These are phyloP conservation scores for Endocalyx cinctus DNA, from an alignment of 2,329 filamentous ascomycete genomes.

Conservation along the genomic window DNA sequence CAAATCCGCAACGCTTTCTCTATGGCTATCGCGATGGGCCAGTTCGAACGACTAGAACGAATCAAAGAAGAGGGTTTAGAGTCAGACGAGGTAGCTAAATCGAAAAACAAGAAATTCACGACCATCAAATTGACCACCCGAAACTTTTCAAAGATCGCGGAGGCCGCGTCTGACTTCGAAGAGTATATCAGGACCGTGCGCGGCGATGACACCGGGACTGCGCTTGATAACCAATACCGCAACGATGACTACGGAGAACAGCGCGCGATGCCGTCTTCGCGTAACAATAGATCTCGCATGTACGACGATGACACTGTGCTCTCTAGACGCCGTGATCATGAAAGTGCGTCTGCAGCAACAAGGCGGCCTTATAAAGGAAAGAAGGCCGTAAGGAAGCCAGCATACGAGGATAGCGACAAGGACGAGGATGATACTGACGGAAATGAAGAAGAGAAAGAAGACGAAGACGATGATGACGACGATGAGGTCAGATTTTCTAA, in stretches of 20 bases:
- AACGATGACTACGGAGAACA: conserved; percentile 3
- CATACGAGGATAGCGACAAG: too few relatives aligned
- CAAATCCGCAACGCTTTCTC: conserved; percentile 19
- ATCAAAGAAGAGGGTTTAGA: conserved; percentile 4
- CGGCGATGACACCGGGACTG: background rate
- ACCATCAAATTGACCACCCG: conserved; percentile 1
- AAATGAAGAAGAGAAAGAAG: conserved; percentile 1
- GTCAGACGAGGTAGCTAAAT: conserved; percentile 1
- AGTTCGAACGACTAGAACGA: conserved; percentile 2
- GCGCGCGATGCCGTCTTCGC: background rate
- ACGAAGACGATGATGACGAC: background rate
- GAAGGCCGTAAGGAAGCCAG: background rate
- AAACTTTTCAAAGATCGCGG: conserved; percentile 4
- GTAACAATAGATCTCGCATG: background rate
- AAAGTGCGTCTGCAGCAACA: too few relatives aligned
- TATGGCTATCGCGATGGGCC: conserved; percentile 14
- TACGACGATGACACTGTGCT: background rate
- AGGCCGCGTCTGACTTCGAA: conserved; percentile 5
- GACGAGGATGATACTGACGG: too few relatives aligned
- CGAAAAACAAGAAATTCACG: conserved; percentile 1
- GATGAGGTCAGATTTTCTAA: too few relatives aligned
- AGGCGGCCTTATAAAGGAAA: background rate
- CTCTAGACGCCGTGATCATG: too few relatives aligned
- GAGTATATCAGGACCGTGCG: conserved; percentile 2
- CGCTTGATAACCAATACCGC: background rate